These are phyloP conservation scores for Solanum chacoense DNA, from an alignment of 305 asterid genomes.

Conservation along the genomic window DNA sequence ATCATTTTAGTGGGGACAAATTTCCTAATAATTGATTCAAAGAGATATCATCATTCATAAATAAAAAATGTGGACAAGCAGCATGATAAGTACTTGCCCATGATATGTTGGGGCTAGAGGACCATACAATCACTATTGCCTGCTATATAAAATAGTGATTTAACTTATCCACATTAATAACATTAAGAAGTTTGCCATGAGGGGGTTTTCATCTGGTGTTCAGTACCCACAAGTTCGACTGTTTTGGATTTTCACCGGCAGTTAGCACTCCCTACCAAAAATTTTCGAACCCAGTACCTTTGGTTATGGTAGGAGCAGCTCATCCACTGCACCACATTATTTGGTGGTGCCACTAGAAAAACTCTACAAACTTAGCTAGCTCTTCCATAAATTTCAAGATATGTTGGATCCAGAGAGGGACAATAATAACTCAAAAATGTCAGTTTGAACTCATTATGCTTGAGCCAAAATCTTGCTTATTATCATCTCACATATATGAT, in stretches of 20 bases:
- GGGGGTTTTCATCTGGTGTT: neutral
- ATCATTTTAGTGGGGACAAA: neutral
- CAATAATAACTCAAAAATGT: neutral
- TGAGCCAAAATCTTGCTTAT: neutral
- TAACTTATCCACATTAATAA: neutral
- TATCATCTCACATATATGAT: neutral
- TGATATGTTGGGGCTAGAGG: neutral
- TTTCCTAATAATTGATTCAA: neutral
- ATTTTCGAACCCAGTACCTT: accelerated
- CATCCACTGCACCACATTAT: neutral
- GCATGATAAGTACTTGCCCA: neutral
- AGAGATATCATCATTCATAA: neutral
- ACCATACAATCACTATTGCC: neutral
- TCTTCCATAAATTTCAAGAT: neutral
- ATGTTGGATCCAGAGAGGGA: neutral
- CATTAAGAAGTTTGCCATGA: neutral
- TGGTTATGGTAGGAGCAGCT: neutral
- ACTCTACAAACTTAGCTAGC: neutral
- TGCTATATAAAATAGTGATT: neutral
- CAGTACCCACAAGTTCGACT: too few relatives aligned
- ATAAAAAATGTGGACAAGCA: neutral
- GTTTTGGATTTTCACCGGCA: too few relatives aligned
- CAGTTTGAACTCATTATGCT: neutral
- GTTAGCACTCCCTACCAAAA: too few relatives aligned
- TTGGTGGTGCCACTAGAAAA: neutral